Evolutionary conservation across 441 rosid genomes (phyloP).

Genomic region (Arabidopsis lyrata): DNA sequence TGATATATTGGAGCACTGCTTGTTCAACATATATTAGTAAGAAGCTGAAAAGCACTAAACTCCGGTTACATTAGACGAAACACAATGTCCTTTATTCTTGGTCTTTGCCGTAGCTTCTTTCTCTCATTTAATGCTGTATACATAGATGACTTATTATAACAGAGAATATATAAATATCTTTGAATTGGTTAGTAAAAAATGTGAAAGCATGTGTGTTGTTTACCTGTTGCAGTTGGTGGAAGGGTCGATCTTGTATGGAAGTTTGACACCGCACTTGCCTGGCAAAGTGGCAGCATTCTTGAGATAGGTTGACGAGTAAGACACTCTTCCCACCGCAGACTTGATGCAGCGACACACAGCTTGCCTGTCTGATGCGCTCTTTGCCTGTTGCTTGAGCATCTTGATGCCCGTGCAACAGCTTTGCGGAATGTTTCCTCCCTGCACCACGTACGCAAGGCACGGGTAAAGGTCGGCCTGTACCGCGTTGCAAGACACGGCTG

Average conservation of each 20-base stretch:
- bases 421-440: conserved; percentile 36
- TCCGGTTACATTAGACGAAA: conserved; percentile 4
- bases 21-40: neutral
- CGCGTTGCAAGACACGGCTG: conserved; percentile 41
- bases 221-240: conserved; percentile 48
- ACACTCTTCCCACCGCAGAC: conserved; percentile 10
- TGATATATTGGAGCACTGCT: neutral
- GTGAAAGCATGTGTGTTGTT: neutral
- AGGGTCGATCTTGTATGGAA: conserved; percentile 48
- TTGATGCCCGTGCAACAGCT: conserved; percentile 49
- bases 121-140: conserved; percentile 17
- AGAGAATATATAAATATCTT: neutral
- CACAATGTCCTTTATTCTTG: conserved; percentile 21
- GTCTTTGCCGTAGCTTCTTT: neutral
- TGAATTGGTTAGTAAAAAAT: neutral
- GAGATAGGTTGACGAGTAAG: conserved; percentile 30
- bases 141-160: neutral
- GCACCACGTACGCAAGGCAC: conserved; percentile 41
- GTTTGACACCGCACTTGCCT: conserved; percentile 43
- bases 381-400: conserved; percentile 40
- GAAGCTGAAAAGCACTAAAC: neutral
- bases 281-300: conserved; percentile 47
- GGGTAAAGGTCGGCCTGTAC: conserved; percentile 41
- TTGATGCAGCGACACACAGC: conserved; percentile 50
- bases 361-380: conserved; percentile 43